Conservation (phyloP, 495 filamentous ascomycete species). For the Bathelium albidoporum region DNA sequence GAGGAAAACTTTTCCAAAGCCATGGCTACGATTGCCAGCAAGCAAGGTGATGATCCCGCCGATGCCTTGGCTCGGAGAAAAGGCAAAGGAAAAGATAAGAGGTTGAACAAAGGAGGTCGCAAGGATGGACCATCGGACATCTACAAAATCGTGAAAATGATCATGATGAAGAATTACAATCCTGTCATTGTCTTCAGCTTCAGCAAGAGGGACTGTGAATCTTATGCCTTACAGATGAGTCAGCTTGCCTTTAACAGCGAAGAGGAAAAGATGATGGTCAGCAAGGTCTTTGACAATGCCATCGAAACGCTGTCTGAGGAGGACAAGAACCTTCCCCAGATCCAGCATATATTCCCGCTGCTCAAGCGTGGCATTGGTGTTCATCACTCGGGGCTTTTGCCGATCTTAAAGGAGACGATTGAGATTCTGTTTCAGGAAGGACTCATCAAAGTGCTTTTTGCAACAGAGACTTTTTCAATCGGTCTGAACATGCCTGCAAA, state of each 20-base stretch:
- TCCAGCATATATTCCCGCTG: conserved; percentile 80
- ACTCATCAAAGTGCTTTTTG: conserved; percentile 94
- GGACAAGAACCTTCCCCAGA: conserved; percentile 77
- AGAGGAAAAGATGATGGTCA: conserved; percentile 90
- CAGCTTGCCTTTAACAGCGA: conserved; percentile 90
- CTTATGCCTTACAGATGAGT: conserved; percentile 72
- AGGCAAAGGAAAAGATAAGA: conserved; percentile 84
- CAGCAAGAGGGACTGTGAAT: conserved; percentile 92
- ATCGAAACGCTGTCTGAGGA: conserved; percentile 84
- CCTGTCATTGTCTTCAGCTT: conserved; percentile 99
- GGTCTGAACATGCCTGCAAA: conserved; percentile 98
- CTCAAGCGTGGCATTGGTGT: conserved; percentile 88
- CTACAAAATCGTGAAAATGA: conserved; percentile 96
- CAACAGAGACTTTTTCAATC: conserved; percentile 97
- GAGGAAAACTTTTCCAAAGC: conserved; percentile 96
- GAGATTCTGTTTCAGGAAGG: conserved; percentile 98
- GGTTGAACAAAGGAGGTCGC: conserved; percentile 73
- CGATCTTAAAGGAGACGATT: conserved; percentile 96
- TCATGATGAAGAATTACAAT: conserved; percentile 90
- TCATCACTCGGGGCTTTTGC: conserved; percentile 90
- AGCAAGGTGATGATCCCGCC: conserved; percentile 71
- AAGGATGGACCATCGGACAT: conserved; percentile 67
- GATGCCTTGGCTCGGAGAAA: conserved; percentile 69
- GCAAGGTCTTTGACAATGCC: conserved; percentile 84
- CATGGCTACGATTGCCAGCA: conserved; percentile 80